Base-by-base conservation (phyloP, 176 grass and related monocot species). In the Oryza australiensis region DNA sequence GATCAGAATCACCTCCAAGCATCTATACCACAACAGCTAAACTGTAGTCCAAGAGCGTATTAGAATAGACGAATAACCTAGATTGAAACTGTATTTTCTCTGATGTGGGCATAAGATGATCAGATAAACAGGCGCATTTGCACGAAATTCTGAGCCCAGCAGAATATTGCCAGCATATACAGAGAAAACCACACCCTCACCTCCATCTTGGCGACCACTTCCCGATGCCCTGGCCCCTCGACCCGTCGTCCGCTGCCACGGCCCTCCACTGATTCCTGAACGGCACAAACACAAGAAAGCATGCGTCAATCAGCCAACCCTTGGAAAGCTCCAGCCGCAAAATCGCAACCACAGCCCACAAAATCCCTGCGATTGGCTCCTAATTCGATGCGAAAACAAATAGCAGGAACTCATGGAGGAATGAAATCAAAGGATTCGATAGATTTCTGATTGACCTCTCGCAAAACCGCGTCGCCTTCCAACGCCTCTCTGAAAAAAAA, bases 161-260 rank as follows among this genome's bases (percentile, higher is more conserved):
- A 64, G 75, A 90, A 86, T 79, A 86, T 64, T 68, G 40, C 20
- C 18, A 72, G 88, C 74, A 86, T 87, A 90, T 90, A 66, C 62
- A 79, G 69, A 62, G 74, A 29, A 60, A 90, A 69, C 24, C 75
- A 16, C 62, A 55, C 41, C 62, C 49, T 79, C 88, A 90, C 88
- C 83, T 90, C 88, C 79, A 71, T 86, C 62, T 67, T 41, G 24
- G 67, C 16, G 46, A 45, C 83, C 83, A 82, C 12, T 68, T 73
- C 62, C 0, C 9, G 79, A 8, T 74, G 68, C 34, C 65, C 74
- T 0, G 62, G 74, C 24, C 27, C 84, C 38, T 78, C 88, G 0
- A 51, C 30, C 33, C 49, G 49, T 8, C 69, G 68, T 64, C 30
- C 51, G 0, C 49, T 62, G 27, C 9, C 30, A 16, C 51, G 49